Conservation (phyloP, 495 filamentous ascomycete species). For the Cudoniella acicularis region DNA sequence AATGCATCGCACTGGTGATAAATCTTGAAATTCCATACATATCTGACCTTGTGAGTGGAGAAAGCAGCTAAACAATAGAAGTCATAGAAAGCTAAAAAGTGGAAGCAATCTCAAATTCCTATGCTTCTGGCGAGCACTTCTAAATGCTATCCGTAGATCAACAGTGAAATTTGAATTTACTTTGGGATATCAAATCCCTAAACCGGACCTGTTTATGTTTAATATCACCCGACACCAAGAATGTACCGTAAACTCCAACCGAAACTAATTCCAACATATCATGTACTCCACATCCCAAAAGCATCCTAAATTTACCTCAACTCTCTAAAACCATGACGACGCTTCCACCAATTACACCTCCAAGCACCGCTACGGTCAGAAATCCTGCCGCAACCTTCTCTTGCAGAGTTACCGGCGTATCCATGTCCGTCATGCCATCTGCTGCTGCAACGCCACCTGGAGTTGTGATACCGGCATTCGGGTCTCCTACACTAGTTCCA, state of each 20-base stretch:
- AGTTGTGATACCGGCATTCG: slow-evolving; percentile 9
- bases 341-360: slow-evolving; percentile 35
- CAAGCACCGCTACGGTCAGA: slow-evolving; percentile 45
- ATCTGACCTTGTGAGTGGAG: too few species aligned
- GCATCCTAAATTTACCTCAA: background rate
- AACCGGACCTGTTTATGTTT: too few species aligned
- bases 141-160: too few species aligned
- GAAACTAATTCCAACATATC: background rate
- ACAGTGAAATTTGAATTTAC: background rate
- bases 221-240: too few species aligned
- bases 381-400: slow-evolving; percentile 61
- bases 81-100: too few species aligned
- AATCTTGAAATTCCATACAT: too few species aligned
- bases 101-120: too few species aligned
- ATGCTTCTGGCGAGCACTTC: too few species aligned
- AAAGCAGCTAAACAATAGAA: too few species aligned
- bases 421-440: slow-evolving; percentile 10
- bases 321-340: slow-evolving; percentile 39
- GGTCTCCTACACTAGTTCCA: slow-evolving; percentile 69
- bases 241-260: too few species aligned
- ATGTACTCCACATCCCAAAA: background rate
- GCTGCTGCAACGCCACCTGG: background rate
- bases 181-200: slow-evolving; percentile 7
- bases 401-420: slow-evolving; percentile 37
- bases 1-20: too few species aligned